Base-by-base conservation (phyloP, 2,329 filamentous ascomycete species). In the Fusarium udum region DNA sequence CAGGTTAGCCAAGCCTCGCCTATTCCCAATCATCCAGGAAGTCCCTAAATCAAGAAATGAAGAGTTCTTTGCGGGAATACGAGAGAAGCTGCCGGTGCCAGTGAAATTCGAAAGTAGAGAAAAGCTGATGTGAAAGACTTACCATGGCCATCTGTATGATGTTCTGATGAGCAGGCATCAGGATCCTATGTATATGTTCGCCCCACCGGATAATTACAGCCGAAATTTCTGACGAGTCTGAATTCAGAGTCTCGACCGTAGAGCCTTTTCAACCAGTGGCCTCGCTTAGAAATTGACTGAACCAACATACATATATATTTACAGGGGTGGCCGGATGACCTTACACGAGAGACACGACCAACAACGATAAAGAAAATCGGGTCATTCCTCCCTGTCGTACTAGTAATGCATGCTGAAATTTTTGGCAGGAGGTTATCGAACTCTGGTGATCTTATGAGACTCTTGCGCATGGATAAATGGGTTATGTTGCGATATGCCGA, bases 151-250 rank as follows among this genome's bases (percentile, higher is more conserved):
- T 3, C 26, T 48, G 20, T 12, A 48, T 13, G 16, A 4, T 24
- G 16, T 22, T 1, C 1, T 8, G 7, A 6, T 37, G 20, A 36
- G 10, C 16, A 48, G 7, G 40, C 20, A 37, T 36, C 7, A 37
- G 18, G 10, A 11, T 28, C 31, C 24, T 46, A 6, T 13, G 3
- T 11, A 26, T 4, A 26, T 34, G 24, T 1, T 14, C 15, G 8
- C 10, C 3, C 11, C 10, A 37, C 40, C 32, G n/a, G 40, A 14
- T 36, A n/a, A 49, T 6, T 5, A 12, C 1, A 37, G 4, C 6
- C 1, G 10, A 20, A 13, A 3, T 9, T 13, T 12, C 14, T 49
- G 0, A 31, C 3, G 46, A 16, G 14, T 22, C 3, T 3, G 1
- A 1, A 49, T 18, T 49, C 22, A 32, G 6, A 32, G 14, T n/a